Evolutionary conservation across 306 rosid genomes (phyloP).

Genomic region (Macrotyloma uniflorum): DNA sequence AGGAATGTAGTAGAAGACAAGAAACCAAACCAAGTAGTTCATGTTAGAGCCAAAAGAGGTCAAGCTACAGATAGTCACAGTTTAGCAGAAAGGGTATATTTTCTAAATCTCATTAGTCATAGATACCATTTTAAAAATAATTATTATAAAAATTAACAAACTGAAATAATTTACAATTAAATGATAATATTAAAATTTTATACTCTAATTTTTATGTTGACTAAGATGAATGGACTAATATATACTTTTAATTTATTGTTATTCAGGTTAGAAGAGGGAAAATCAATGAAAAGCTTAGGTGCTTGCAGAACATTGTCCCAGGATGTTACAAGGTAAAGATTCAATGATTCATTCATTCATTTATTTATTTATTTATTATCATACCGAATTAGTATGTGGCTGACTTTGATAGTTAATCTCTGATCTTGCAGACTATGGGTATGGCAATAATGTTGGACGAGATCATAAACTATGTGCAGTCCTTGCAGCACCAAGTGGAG

Average conservation of each 20-base stretch:
- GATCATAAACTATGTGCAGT: conserved; percentile 93
- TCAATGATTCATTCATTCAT: not conserved
- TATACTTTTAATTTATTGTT: conserved; percentile 21
- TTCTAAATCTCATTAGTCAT: not conserved
- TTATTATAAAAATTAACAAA: no score
- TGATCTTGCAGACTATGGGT: conserved; percentile 75
- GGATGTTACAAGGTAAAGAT: conserved; percentile 79
- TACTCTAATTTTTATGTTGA: not conserved
- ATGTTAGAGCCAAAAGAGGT: conserved; percentile 92
- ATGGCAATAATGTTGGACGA: conserved; percentile 95
- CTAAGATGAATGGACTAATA: conserved; percentile 3
- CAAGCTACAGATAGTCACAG: conserved; percentile 93
- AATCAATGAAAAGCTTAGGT: conserved; percentile 79
- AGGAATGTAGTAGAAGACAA: conserved; percentile 47
- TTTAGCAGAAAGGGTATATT: conserved; percentile 87
- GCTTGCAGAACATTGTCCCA: conserved; percentile 86
- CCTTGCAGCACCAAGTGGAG: conserved; percentile 93
- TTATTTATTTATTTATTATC: not conserved
- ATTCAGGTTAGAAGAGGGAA: conserved; percentile 89
- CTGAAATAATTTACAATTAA: no score
- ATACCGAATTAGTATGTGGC: not conserved
- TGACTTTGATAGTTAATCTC: not conserved
- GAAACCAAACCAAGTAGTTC: conserved; percentile 73
- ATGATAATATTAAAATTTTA: no score
- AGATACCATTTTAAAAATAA: no score